Evolutionary conservation across 768 basidiomycete genomes (phyloP), one percentile per base, ranked within the genome.

Genomic region (Calocera viscosa): DNA sequence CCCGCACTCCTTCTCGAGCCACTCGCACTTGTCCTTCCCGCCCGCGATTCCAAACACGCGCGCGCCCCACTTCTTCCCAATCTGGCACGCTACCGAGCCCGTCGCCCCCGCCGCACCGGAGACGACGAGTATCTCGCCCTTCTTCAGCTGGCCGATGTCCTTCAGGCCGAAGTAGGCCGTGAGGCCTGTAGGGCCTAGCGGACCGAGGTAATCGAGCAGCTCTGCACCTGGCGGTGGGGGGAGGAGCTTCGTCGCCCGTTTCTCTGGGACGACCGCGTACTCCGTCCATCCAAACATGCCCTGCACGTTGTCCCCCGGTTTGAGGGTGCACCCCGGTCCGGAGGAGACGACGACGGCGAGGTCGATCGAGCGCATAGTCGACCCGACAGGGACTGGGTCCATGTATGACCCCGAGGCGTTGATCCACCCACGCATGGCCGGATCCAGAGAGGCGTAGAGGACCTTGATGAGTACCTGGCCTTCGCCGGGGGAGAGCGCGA

Each of bases 31-130:
- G 22, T 91, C 90, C 7, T 80, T 73, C 0, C 85, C 84, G 28
- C 95, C 94, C 0, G 93, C 93, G 71, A 96, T 90, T 12, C 86
- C 95, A 68, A 91, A 85, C 53, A 97, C 94, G 66, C 82, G 87
- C 63, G 89, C 90, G 67, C 79, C 79, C 12, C 80, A 78, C 32
- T 83, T 80, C 75, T 91, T 91, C 53, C 89, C 92, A 22, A 94
- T 80, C 70, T 94, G 92, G 76, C 91, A 93, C 14, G 80, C 89
- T 66, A 91, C 75, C 11, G 86, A 83, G n/a, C 93, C 91, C 11
- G 91, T 90, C 0, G 93, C 86, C 11, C 94, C 94, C 10, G 95
- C 94, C 1, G 94, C 94, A 22, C 92, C 94, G 0, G 91, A 91
- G 12, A 88, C 88, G 26, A 97, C 82, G 63, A 95, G 83, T 0